A percentile compares a stretch with the other conserved stretches of the same genome.
These are phyloP conservation scores for Chlorella sp. DNA, from an alignment of 139 green algal species.

Conservation along the genomic window DNA sequence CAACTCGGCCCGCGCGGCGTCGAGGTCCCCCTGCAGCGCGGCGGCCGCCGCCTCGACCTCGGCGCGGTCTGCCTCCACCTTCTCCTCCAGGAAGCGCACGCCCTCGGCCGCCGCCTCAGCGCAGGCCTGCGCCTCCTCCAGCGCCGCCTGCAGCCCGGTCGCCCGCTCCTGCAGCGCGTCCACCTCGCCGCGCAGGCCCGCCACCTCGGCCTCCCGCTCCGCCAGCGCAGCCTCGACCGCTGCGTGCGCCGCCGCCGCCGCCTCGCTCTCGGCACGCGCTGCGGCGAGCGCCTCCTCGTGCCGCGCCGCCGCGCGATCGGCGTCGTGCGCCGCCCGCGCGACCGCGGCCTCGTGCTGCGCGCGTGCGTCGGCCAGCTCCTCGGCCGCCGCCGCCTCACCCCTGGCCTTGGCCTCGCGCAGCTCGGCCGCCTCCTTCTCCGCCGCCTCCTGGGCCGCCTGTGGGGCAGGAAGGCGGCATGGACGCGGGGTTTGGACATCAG, in stretches of 20 bases:
- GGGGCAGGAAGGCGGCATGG: neutral
- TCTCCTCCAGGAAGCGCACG: constrained; percentile 70
- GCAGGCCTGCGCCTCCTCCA: constrained; percentile 74
- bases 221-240: constrained; percentile 16
- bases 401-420: constrained; percentile 26
- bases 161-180: constrained; percentile 21
- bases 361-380: constrained; percentile 28
- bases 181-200: constrained; percentile 4
- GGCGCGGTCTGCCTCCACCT: constrained; percentile 42
- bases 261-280: neutral
- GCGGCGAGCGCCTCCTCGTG: constrained; percentile 39
- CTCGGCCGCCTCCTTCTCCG: constrained; percentile 31
- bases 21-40: constrained; percentile 13
- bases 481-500: no score
- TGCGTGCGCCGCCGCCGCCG: neutral
- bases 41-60: constrained; percentile 38
- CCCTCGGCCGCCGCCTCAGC: constrained; percentile 60
- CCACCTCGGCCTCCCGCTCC: constrained; percentile 22
- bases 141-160: constrained; percentile 34
- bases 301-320: constrained; percentile 17
- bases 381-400: constrained; percentile 25
- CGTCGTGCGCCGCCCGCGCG: constrained; percentile 25
- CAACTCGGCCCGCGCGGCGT: constrained; percentile 3
- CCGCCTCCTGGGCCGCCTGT: constrained; percentile 18
- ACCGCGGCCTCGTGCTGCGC: constrained; percentile 20